Conservation (phyloP, 2,329 filamentous ascomycete species). For the Diaporthe sp. region DNA sequence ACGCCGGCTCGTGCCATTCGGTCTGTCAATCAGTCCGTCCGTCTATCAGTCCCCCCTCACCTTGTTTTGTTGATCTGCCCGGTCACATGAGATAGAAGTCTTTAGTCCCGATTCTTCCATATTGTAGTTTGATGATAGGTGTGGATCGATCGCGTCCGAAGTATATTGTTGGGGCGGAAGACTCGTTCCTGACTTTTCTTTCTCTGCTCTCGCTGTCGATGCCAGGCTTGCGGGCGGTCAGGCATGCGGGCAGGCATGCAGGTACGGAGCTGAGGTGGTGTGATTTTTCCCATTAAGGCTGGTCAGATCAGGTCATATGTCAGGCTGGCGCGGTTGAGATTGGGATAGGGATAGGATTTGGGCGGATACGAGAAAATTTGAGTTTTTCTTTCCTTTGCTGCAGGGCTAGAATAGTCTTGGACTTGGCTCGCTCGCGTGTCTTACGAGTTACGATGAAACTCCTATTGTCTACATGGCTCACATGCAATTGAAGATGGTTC, state of each 20-base stretch:
- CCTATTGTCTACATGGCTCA: too few species aligned
- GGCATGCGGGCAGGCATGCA: background rate
- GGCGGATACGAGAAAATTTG: slow-evolving; percentile 7
- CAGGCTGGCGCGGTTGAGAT: background rate
- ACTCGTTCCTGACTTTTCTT: background rate
- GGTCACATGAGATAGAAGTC: background rate
- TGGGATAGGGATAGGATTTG: background rate
- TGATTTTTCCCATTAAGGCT: background rate
- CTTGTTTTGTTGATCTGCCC: background rate
- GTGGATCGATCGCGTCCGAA: background rate
- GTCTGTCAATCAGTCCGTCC: background rate
- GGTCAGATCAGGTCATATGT: background rate
- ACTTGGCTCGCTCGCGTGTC: background rate
- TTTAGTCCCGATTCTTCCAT: background rate
- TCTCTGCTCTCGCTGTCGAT: background rate
- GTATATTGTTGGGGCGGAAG: background rate
- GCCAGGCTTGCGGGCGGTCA: background rate
- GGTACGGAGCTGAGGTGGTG: background rate
- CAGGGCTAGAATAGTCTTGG: background rate
- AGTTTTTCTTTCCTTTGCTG: background rate
- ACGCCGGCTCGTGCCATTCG: background rate
- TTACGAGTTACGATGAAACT: background rate
- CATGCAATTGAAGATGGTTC: too few species aligned
- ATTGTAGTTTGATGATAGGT: background rate
- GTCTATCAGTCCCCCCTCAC: background rate